Evolutionary conservation across 495 filamentous ascomycete species (phyloP).

Genomic region (Margaritispora aquatica): DNA sequence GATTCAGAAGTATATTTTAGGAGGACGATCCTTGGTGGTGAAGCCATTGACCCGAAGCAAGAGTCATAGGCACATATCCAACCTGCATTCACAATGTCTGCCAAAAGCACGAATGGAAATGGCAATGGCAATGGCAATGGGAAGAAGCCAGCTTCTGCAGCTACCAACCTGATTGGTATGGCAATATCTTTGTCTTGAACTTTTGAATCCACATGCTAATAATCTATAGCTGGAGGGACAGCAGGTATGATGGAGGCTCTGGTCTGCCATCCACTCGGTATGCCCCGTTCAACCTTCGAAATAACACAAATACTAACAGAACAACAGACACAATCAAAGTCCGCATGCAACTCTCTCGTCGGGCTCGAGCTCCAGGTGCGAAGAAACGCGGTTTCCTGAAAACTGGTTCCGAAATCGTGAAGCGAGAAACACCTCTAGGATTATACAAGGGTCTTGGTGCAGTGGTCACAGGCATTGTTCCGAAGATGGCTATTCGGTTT

Average conservation of each 20-base stretch:
- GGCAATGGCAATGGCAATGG: constrained; percentile 65
- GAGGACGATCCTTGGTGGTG: constrained; percentile 1
- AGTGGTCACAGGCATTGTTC: constrained; percentile 92
- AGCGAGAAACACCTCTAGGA: constrained; percentile 81
- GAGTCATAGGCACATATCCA: constrained; percentile 3
- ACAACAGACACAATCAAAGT: constrained; percentile 89
- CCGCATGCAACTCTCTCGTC: constrained; percentile 94
- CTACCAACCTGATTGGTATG: constrained; percentile 91
- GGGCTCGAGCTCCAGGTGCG: constrained; percentile 71
- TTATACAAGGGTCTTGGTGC: constrained; percentile 97
- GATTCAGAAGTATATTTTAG: not conserved
- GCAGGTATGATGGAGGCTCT: constrained; percentile 99
- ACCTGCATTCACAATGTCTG: constrained; percentile 45
- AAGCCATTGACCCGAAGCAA: constrained; percentile 13
- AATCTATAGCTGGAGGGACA: constrained; percentile 78
- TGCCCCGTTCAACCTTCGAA: constrained; percentile 21
- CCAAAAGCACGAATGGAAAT: constrained; percentile 55
- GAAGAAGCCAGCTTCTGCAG: constrained; percentile 76
- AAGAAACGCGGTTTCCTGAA: constrained; percentile 81
- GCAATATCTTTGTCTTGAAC: constrained; percentile 4
- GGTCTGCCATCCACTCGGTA: constrained; percentile 92
- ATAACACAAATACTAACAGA: not conserved
- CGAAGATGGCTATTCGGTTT: constrained; percentile 99
- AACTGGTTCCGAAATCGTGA: constrained; percentile 83
- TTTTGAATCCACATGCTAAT: constrained; percentile 22